Percentiles rank a stretch among this genome's conserved stretches.
These are phyloP conservation scores for Cytospora paraplurivora DNA, from an alignment of 2,329 filamentous ascomycete genomes.

Conservation along the genomic window DNA sequence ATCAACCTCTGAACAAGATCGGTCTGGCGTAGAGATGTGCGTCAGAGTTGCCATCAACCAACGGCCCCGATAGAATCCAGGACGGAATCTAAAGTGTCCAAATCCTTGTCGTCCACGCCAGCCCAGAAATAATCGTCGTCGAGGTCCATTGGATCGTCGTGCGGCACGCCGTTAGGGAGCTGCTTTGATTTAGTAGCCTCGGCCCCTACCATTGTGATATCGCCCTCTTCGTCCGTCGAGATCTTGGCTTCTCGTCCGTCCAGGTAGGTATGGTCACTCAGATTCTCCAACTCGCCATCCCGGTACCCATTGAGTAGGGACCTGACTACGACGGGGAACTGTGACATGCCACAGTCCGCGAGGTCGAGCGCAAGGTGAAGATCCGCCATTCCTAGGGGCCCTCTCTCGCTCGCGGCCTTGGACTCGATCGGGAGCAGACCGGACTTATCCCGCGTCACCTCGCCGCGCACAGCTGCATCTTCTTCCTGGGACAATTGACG, in stretches of 20 bases:
- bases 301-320: conserved; percentile 71
- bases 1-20: conserved; percentile 3
- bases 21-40: neutral
- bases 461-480: conserved; percentile 69
- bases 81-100: conserved; percentile 55
- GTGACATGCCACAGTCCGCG: conserved; percentile 72
- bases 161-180: conserved; percentile 50
- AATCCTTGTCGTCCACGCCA: conserved; percentile 56
- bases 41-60: neutral
- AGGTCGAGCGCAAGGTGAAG: conserved; percentile 75
- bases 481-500: conserved; percentile 77
- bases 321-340: conserved; percentile 75
- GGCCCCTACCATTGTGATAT: conserved; percentile 37
- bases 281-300: conserved; percentile 74
- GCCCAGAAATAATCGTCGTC: conserved; percentile 65
- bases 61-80: conserved; percentile 52
- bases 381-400: conserved; percentile 76
- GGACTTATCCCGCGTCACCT: conserved; percentile 71
- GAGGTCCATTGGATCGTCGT: conserved; percentile 60
- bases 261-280: conserved; percentile 60
- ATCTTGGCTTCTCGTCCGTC: conserved; percentile 40
- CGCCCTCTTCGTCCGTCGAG: conserved; percentile 36
- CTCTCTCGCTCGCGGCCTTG: conserved; percentile 71
- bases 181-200: conserved; percentile 42
- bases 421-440: conserved; percentile 81